Percentiles rank a stretch among this genome's conserved stretches.
Conservation (phyloP, 2,329 filamentous ascomycete species). For the Stagonosporopsis chrysanthemi region DNA sequence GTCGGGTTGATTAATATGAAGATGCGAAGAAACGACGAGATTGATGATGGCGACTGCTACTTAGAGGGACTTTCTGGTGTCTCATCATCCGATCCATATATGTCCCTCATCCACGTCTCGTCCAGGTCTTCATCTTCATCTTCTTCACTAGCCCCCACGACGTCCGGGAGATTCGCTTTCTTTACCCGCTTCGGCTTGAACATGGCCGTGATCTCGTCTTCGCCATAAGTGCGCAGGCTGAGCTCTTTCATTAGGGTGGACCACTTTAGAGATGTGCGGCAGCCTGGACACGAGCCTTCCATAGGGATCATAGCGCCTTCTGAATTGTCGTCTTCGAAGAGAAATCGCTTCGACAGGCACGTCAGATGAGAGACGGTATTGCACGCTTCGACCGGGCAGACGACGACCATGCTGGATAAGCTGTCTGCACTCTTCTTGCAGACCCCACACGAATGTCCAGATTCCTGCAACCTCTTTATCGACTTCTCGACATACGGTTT, state of each 20-base stretch:
- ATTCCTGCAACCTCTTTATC: constrained; percentile 35
- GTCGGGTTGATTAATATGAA: neutral
- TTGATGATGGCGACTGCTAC: neutral
- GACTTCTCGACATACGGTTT: constrained; percentile 62
- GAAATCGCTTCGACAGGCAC: constrained; percentile 63
- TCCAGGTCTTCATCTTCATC: constrained; percentile 43
- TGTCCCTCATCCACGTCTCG: constrained; percentile 44
- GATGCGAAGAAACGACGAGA: neutral
- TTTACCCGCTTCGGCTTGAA: constrained; percentile 63
- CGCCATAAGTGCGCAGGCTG: constrained; percentile 73
- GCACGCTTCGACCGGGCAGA: constrained; percentile 62
- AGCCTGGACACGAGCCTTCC: constrained; percentile 74
- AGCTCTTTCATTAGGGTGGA: constrained; percentile 81
- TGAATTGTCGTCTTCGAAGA: constrained; percentile 50
- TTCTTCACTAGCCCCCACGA: constrained; percentile 22
- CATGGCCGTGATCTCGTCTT: constrained; percentile 73
- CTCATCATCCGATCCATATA: constrained; percentile 40
- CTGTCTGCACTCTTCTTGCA: constrained; percentile 55
- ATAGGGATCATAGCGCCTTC: constrained; percentile 66
- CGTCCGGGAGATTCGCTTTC: constrained; percentile 37
- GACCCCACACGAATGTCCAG: constrained; percentile 54
- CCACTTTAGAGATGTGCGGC: constrained; percentile 71
- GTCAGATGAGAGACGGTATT: constrained; percentile 60
- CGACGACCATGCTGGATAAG: constrained; percentile 53
- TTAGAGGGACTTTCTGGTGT: constrained; percentile 5